phyloP scores from a whole-genome alignment of 257 asterid species.

The Lithospermum erythrorhizon region DNA sequence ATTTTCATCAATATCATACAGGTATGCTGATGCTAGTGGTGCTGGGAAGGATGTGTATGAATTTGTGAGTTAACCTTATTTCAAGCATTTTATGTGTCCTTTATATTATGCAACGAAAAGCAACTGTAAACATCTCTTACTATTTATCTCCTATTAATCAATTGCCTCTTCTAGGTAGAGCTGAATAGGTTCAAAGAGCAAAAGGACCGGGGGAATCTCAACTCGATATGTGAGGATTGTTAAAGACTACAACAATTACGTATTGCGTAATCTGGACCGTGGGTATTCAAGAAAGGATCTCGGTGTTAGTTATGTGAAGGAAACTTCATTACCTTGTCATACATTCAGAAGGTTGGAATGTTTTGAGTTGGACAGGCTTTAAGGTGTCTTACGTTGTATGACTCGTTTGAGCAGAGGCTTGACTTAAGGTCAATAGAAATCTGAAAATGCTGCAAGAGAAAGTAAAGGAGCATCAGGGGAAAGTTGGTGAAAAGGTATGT shows the following conservation, averaged over 20 bases:
- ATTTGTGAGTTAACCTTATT: slow-evolving; percentile 28
- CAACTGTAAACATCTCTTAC: slow-evolving; percentile 17
- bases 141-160: not conserved
- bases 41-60: slow-evolving; percentile 60
- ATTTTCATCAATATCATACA: slow-evolving; percentile 18
- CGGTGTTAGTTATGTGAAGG: slow-evolving; percentile 59
- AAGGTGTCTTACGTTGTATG: not conserved
- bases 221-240: slow-evolving; percentile 71
- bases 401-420: slow-evolving; percentile 20
- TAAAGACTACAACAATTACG: slow-evolving; percentile 58
- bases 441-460: slow-evolving; percentile 42
- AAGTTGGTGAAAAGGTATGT: slow-evolving; percentile 52
- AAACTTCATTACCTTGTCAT: slow-evolving; percentile 5
- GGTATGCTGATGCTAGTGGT: slow-evolving; percentile 62
- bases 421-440: slow-evolving; percentile 47
- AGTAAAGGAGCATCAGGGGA: slow-evolving; percentile 61
- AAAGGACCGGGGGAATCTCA: slow-evolving; percentile 52
- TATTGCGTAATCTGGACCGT: slow-evolving; percentile 63
- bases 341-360: not conserved
- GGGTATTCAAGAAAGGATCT: slow-evolving; percentile 66
- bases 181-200: slow-evolving; percentile 57
- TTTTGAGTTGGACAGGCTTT: not conserved
- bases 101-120: slow-evolving; percentile 27
- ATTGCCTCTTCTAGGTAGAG: slow-evolving; percentile 31
- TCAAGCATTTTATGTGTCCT: not conserved